A percentile compares a stretch with the other conserved stretches of the same genome.
phyloP scores from a whole-genome alignment of 2,329 filamentous ascomycete species.

The Cercospora canescens region DNA sequence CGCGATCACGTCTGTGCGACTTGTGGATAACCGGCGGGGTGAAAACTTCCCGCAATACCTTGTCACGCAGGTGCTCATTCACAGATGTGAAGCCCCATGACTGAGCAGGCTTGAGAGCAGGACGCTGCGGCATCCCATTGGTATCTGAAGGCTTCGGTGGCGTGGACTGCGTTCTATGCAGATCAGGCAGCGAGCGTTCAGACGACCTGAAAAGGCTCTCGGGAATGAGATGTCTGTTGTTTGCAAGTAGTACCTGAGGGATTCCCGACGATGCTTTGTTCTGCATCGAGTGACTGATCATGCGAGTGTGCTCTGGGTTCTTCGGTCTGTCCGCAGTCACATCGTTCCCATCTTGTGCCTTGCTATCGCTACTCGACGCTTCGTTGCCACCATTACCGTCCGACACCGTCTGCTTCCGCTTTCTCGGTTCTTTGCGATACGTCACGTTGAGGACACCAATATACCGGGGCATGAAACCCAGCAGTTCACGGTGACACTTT shows the following conservation, averaged over 20 bases:
- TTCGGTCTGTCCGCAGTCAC: conserved; percentile 29
- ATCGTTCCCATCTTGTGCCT: conserved; percentile 17
- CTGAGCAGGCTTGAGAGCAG: conserved; percentile 50
- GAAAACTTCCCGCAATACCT: conserved; percentile 91
- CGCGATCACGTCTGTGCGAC: conserved; percentile 68
- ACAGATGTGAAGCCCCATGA: conserved; percentile 91
- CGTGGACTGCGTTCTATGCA: conserved; percentile 31
- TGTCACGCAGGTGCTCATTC: conserved; percentile 82
- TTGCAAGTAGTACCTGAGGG: conserved; percentile 88
- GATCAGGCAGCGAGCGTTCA: conserved; percentile 39
- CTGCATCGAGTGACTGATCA: conserved; percentile 76
- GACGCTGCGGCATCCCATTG: conserved; percentile 31
- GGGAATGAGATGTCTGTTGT: conserved; percentile 91
- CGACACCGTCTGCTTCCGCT: conserved; percentile 41
- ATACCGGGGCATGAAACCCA: conserved; percentile 91
- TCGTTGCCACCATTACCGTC: conserved; percentile 33
- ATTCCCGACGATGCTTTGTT: conserved; percentile 55
- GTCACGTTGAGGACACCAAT: conserved; percentile 97
- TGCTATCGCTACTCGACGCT: conserved; percentile 16
- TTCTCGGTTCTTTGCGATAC: conserved; percentile 76
- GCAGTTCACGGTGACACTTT: conserved; percentile 80
- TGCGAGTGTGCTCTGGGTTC: conserved; percentile 39
- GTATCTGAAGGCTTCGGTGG: conserved; percentile 20
- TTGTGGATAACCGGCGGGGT: conserved; percentile 80
- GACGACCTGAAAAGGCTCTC: conserved; percentile 70